phyloP scores from a whole-genome alignment of 371 early-diverging fungal species.

The Sporodiniella umbellata region DNA sequence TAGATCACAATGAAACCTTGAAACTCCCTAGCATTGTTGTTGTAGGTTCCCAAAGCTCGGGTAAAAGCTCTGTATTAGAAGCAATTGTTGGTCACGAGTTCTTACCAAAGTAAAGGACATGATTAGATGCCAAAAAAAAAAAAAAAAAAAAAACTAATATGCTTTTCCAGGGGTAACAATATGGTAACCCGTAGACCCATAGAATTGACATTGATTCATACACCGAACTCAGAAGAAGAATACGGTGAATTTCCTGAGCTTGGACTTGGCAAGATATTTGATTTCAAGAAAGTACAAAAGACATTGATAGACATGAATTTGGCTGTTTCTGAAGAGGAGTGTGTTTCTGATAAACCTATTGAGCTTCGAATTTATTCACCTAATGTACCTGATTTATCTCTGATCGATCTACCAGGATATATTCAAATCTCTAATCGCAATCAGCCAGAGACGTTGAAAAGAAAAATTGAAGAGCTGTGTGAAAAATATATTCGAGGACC shows the following conservation, averaged over 20 bases:
- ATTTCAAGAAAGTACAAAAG: slow-evolving; percentile 86
- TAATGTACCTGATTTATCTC: slow-evolving; percentile 93
- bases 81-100: slow-evolving; percentile 99
- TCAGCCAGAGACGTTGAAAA: slow-evolving; percentile 92
- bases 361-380: slow-evolving; percentile 92
- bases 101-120: slow-evolving; percentile 97
- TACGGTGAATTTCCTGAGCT: slow-evolving; percentile 95
- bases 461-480: slow-evolving; percentile 91
- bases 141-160: background rate
- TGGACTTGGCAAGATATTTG: slow-evolving; percentile 82
- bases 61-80: slow-evolving; percentile 98
- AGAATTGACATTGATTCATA: slow-evolving; percentile 94
- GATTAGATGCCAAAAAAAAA: too few relatives aligned
- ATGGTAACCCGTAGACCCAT: slow-evolving; percentile 99
- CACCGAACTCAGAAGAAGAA: slow-evolving; percentile 80
- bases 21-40: slow-evolving; percentile 97
- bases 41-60: slow-evolving; percentile 96
- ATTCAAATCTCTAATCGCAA: slow-evolving; percentile 94
- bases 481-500: slow-evolving; percentile 90
- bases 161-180: slow-evolving; percentile 78
- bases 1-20: slow-evolving; percentile 72
- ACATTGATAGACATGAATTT: slow-evolving; percentile 89
- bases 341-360: slow-evolving; percentile 92
- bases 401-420: slow-evolving; percentile 99
- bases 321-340: slow-evolving; percentile 90